These are phyloP conservation scores for Barnettozyma hawaiiensis DNA, from an alignment of 1,139 yeast species.

Conservation along the genomic window DNA sequence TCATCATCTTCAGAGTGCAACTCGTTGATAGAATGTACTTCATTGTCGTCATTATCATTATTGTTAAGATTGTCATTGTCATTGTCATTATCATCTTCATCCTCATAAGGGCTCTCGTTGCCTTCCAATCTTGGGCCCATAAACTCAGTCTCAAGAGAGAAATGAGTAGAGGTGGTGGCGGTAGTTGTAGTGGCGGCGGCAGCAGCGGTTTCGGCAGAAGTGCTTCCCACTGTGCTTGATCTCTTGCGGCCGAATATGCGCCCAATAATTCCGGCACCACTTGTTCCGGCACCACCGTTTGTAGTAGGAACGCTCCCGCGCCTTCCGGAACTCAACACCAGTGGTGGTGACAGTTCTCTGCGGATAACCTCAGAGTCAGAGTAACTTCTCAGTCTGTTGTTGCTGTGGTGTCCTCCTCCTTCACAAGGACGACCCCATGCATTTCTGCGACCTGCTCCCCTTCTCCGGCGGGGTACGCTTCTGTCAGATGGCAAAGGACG, in stretches of 20 bases:
- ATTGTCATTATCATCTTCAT: not conserved
- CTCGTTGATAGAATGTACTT: conserved; percentile 7
- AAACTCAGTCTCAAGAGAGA: not conserved
- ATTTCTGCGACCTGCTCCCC: conserved; percentile 26
- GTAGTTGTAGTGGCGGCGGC: no score
- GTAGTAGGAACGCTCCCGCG: conserved; percentile 20
- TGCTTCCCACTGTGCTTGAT: not conserved
- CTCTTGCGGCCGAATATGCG: conserved; percentile 6
- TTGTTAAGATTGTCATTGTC: conserved; percentile 5
- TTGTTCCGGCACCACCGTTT: not conserved
- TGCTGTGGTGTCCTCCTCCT: no score
- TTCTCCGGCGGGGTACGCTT: conserved; percentile 68
- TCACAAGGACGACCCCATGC: conserved; percentile 23
- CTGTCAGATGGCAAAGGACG: conserved; percentile 63
- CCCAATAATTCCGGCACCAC: conserved; percentile 1
- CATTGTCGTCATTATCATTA: conserved; percentile 12
- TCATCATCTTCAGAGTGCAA: conserved; percentile 1
- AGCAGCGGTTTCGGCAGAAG: no score
- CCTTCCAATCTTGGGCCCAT: not conserved
- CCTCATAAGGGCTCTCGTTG: not conserved
- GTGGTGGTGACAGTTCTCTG: conserved; percentile 23
- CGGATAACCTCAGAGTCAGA: conserved; percentile 19
- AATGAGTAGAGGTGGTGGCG: not conserved
- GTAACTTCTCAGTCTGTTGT: conserved; percentile 20
- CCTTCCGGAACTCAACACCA: conserved; percentile 10